Evolutionary conservation across 2,329 filamentous ascomycete species (phyloP).

Genomic region (Paecilomyces fulvus): DNA sequence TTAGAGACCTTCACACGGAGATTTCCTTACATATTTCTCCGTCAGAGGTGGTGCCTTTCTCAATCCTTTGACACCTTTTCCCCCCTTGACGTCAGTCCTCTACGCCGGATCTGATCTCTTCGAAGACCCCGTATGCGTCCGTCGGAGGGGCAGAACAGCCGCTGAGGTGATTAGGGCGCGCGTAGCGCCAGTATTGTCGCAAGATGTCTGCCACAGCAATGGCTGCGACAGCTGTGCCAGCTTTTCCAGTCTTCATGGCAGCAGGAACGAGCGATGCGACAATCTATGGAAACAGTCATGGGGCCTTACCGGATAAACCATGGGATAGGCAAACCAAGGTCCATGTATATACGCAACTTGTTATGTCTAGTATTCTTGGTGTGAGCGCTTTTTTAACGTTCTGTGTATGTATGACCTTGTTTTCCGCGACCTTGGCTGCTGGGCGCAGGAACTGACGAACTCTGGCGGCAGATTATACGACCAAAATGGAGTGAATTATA

Average conservation of each 20-base stretch:
- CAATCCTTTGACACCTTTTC: neutral
- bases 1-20: neutral
- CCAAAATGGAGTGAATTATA: conserved; percentile 90
- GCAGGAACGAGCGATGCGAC: conserved; percentile 5
- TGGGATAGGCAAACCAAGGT: conserved; percentile 24
- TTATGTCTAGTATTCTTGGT: conserved; percentile 35
- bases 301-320: neutral
- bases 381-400: conserved; percentile 38
- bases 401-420: conserved; percentile 29
- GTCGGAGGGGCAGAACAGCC: neutral
- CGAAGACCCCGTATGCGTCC: neutral
- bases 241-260: conserved; percentile 14
- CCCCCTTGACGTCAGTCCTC: neutral
- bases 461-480: conserved; percentile 57
- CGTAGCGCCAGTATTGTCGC: neutral
- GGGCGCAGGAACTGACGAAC: conserved; percentile 6
- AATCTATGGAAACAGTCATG: neutral
- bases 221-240: conserved; percentile 11
- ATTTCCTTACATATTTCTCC: neutral
- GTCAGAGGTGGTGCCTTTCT: neutral
- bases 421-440: neutral
- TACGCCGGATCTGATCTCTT: neutral
- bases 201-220: conserved; percentile 24
- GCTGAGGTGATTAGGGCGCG: neutral
- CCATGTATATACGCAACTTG: conserved; percentile 36